Conservation (phyloP, 805 yeast genomes). For the Pichia cephalocereana region DNA sequence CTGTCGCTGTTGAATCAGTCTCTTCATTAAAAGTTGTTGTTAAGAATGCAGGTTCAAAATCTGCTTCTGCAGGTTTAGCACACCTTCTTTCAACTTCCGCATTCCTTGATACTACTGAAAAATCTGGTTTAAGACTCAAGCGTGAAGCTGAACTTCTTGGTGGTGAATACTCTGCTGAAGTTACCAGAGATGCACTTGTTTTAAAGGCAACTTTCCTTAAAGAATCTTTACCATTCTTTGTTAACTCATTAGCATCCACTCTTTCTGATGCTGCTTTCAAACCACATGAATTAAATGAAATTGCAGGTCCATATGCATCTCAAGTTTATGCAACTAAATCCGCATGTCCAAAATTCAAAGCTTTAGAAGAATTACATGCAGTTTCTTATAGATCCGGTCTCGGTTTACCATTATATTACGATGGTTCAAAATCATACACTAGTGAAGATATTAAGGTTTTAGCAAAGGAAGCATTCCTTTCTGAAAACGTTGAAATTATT, state of each 20-base stretch:
- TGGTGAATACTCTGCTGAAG: slow-evolving; percentile 59
- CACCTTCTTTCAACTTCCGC: slow-evolving; percentile 79
- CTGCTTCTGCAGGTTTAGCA: slow-evolving; percentile 67
- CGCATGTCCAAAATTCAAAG: slow-evolving; percentile 45
- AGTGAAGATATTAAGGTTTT: slow-evolving; percentile 57
- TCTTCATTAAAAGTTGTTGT: slow-evolving; percentile 74
- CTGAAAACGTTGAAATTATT: slow-evolving; percentile 59
- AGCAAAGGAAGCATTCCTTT: slow-evolving; percentile 60
- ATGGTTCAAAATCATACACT: slow-evolving; percentile 48
- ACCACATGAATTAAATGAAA: slow-evolving; percentile 76
- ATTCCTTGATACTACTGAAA: slow-evolving; percentile 71
- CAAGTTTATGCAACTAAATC: slow-evolving; percentile 50
- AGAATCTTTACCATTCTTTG: slow-evolving; percentile 86
- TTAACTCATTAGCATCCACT: slow-evolving; percentile 72
- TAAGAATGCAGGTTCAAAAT: slow-evolving; percentile 75
- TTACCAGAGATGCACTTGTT: slow-evolving; percentile 79
- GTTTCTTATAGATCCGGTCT: slow-evolving; percentile 79
- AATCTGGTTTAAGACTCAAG: slow-evolving; percentile 85
- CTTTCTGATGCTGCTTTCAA: slow-evolving; percentile 63
- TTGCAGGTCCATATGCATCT: slow-evolving; percentile 69
- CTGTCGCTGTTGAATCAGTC: slow-evolving; percentile 49
- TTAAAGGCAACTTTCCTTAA: slow-evolving; percentile 76
- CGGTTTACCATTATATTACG: slow-evolving; percentile 74
- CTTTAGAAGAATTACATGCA: slow-evolving; percentile 71
- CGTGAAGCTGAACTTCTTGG: slow-evolving; percentile 94